phyloP scores from a whole-genome alignment of 352 stramenopile genomes.

The Peronospora tabacina region DNA sequence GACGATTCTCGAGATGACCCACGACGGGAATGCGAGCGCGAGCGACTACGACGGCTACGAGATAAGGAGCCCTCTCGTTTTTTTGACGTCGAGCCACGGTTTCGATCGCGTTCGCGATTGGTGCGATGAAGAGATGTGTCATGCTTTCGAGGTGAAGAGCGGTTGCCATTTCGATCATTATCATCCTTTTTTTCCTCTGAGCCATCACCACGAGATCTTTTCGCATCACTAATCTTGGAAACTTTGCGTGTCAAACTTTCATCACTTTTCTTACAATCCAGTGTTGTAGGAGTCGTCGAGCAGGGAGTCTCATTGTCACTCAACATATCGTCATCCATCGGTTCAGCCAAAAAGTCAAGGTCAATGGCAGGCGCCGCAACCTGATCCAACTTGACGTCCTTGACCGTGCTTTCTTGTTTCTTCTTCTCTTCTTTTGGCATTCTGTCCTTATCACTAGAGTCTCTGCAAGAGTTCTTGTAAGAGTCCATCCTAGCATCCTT shows the following conservation, averaged over 20 bases:
- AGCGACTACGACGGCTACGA: conserved; percentile 33
- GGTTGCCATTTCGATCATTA: conserved; percentile 7
- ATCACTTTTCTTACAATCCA: conserved; percentile 24
- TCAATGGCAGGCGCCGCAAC: conserved; percentile 77
- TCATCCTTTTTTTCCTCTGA: conserved; percentile 13
- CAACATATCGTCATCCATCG: conserved; percentile 37
- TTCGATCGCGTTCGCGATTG: conserved; percentile 10
- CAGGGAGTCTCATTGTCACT: conserved; percentile 36
- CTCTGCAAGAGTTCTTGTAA: neutral
- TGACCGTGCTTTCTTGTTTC: conserved; percentile 38
- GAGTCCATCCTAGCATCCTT: neutral
- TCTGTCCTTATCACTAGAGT: conserved; percentile 23
- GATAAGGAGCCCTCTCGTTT: conserved; percentile 22
- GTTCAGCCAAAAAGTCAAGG: conserved; percentile 62
- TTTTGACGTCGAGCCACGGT: conserved; percentile 20
- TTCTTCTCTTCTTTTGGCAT: conserved; percentile 28
- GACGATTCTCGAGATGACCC: conserved; percentile 31
- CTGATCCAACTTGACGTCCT: conserved; percentile 73
- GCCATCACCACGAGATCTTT: conserved; percentile 17
- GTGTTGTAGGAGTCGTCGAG: conserved; percentile 13
- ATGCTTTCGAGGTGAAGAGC: conserved; percentile 27
- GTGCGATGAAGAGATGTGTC: conserved; percentile 27
- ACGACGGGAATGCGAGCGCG: conserved; percentile 40
- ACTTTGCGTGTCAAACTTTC: conserved; percentile 30
- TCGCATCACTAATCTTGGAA: conserved; percentile 17